Evolutionary conservation across 2,329 filamentous ascomycete genomes (phyloP).

Genomic region (Lizonia empirigonia): DNA sequence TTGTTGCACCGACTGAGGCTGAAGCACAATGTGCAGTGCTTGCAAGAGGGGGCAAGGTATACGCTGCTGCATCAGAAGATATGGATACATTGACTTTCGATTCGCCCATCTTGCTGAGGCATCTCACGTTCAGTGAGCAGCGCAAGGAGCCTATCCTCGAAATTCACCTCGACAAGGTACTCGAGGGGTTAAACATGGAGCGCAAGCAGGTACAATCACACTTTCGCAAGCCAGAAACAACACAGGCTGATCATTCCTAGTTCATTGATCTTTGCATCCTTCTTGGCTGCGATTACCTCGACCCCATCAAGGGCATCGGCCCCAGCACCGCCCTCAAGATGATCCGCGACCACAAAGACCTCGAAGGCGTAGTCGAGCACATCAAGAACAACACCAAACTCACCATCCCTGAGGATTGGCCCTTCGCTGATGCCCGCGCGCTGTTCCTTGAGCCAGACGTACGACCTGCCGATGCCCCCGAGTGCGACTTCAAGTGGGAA

Average conservation of each 20-base stretch:
- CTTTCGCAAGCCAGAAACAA: neutral
- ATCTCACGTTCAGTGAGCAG: constrained; percentile 96
- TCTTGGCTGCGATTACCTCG: constrained; percentile 95
- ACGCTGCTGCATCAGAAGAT: constrained; percentile 94
- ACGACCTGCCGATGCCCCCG: constrained; percentile 76
- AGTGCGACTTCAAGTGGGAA: constrained; percentile 98
- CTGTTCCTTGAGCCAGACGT: constrained; percentile 94
- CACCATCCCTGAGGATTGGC: constrained; percentile 93
- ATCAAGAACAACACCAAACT: constrained; percentile 73
- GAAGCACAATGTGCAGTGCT: constrained; percentile 95
- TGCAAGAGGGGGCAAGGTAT: constrained; percentile 90
- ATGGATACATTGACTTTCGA: constrained; percentile 99
- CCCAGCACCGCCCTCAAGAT: constrained; percentile 90
- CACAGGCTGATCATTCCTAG: constrained; percentile 51
- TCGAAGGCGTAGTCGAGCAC: constrained; percentile 88
- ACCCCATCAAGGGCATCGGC: constrained; percentile 93
- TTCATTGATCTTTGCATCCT: constrained; percentile 98
- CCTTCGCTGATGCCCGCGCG: constrained; percentile 86
- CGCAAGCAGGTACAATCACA: constrained; percentile 68
- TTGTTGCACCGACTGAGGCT: constrained; percentile 93
- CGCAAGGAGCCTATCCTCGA: constrained; percentile 97
- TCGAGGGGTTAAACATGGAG: constrained; percentile 88
- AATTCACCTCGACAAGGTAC: constrained; percentile 83
- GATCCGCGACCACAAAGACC: constrained; percentile 85
- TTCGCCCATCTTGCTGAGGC: constrained; percentile 84